Conservation (phyloP, 306 rosid genomes). For the Hippophae tibetana region DNA sequence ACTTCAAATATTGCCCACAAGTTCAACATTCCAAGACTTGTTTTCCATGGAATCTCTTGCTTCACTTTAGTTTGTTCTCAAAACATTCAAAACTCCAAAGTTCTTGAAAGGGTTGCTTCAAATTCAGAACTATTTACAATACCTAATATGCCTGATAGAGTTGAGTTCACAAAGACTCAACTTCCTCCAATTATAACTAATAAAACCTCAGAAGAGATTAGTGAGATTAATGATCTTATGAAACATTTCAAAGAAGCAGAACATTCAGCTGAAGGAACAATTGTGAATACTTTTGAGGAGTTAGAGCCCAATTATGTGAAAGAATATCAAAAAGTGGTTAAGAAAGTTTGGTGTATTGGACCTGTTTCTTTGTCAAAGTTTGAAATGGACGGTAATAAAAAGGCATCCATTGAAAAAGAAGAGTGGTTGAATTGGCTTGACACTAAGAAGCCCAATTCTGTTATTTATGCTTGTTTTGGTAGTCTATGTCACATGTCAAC, state of each 20-base stretch:
- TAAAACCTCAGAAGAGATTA: background rate
- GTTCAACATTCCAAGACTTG: background rate
- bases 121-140: background rate
- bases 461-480: slow-evolving; percentile 27
- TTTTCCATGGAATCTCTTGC: background rate
- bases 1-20: background rate
- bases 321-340: slow-evolving; percentile 23
- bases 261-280: slow-evolving; percentile 22
- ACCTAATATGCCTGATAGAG: background rate
- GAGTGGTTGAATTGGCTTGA: slow-evolving; percentile 23
- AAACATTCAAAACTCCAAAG: background rate
- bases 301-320: slow-evolving; percentile 31
- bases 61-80: background rate
- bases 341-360: slow-evolving; percentile 43
- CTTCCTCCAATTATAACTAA: background rate
- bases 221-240: background rate
- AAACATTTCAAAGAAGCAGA: slow-evolving; percentile 13
- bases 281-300: slow-evolving; percentile 42
- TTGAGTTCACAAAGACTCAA: background rate
- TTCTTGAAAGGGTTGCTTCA: background rate
- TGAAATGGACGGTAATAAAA: background rate
- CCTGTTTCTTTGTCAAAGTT: slow-evolving; percentile 22
- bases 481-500: slow-evolving; percentile 7
- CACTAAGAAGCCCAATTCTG: slow-evolving; percentile 2
- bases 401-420: slow-evolving; percentile 5